Percentiles rank a stretch among this genome's conserved stretches.
phyloP scores from a whole-genome alignment of 1,139 yeast species.

The Taphrina flavorubra region DNA sequence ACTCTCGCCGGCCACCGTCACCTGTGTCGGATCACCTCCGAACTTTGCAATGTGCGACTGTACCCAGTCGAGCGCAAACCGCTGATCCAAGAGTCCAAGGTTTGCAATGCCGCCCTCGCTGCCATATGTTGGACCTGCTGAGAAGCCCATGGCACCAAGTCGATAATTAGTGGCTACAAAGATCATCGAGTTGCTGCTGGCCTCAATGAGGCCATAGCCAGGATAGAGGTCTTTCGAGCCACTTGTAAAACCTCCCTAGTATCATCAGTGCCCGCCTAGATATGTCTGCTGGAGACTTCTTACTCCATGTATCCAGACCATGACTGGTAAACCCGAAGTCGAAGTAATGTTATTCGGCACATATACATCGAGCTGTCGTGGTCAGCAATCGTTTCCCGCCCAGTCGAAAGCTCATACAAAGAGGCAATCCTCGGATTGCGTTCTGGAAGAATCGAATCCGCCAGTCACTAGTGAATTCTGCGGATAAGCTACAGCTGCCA shows the following conservation, averaged over 20 bases:
- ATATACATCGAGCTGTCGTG: slow-evolving; percentile 48
- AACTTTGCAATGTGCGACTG: slow-evolving; percentile 50
- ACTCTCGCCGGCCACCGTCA: slow-evolving; percentile 54
- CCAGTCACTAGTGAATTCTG: slow-evolving; percentile 6
- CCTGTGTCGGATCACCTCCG: slow-evolving; percentile 52
- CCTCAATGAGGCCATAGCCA: slow-evolving; percentile 18
- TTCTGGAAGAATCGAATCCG: background rate
- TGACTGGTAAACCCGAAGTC: slow-evolving; percentile 47
- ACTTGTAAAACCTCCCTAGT: slow-evolving; percentile 49
- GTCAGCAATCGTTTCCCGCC: slow-evolving; percentile 45
- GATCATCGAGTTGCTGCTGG: slow-evolving; percentile 20
- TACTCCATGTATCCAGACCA: slow-evolving; percentile 53
- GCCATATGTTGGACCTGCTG: slow-evolving; percentile 6
- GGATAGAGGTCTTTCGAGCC: slow-evolving; percentile 24
- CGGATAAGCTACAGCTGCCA: slow-evolving; percentile 11
- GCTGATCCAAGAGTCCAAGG: slow-evolving; percentile 52
- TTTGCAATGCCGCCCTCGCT: slow-evolving; percentile 45
- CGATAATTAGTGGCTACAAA: slow-evolving; percentile 29
- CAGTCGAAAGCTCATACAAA: background rate
- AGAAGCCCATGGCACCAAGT: slow-evolving; percentile 23
- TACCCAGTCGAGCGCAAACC: slow-evolving; percentile 53
- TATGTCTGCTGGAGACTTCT: background rate
- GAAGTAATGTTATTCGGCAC: slow-evolving; percentile 45
- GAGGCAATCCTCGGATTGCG: slow-evolving; percentile 12
- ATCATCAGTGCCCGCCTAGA: background rate